Base-by-base conservation (phyloP, 1,139 yeast genomes). In the Waltiozyma sp. region DNA sequence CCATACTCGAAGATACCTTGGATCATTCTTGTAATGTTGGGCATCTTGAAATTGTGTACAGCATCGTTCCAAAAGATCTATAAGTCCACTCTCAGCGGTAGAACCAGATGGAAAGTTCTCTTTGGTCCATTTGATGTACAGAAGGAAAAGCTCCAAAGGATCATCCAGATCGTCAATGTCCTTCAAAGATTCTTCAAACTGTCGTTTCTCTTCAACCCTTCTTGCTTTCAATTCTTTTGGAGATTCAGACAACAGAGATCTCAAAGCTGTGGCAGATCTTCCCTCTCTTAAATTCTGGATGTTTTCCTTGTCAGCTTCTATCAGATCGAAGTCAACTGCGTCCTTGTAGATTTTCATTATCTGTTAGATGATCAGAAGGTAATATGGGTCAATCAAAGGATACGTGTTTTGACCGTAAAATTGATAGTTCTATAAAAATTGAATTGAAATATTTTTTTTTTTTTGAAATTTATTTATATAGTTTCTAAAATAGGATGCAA, bases 1-100 rank as follows among this genome's bases (percentile, higher is more conserved):
- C 96, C 98, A 91, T 1, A 88, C 70, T 48, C 71, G 73, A 43
- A 91, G 63, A 58, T 85, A 89, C 41, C 96, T 64, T 0, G 88
- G 75, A 57, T 89, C 96, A 58, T 89, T 83, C 48, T 78, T 80
- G 60, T 88, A 89, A 50, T 74, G 76, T 1, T 64, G 59, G 23
- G 71, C 70, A 53, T 83, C 88, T 52, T 81, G 68, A 56, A 87
- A 86, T 49, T 70, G 69, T 33, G 79, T 72, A 0, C 95, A 79
- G 50, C 94, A 82, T 41, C 80, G 64, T 57, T 88, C 96, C 24
- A 88, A 65, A 5, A 85, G 60, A 19, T 64, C 68, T 18, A 87
- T 64, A 42, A 87, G 65, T 0, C 88, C 89, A 50, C 88, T 81
- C 37, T 80, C 83, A 3, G 70, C 66, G 10, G 74, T 73, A 19